Conservation (phyloP, 75 land plant species). For the Picea glauca region DNA sequence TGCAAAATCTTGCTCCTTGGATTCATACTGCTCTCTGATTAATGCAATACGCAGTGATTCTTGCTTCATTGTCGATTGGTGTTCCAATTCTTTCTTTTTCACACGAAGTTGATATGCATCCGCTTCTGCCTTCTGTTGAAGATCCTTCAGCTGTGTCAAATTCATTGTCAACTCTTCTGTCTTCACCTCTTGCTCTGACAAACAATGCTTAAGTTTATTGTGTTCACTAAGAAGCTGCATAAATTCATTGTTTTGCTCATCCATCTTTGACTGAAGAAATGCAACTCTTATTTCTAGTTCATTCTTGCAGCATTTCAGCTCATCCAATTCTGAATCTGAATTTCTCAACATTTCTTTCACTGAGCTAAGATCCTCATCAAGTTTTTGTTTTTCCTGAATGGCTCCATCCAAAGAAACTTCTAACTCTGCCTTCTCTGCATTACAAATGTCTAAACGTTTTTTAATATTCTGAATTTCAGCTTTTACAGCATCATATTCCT, state of each 20-base stretch:
- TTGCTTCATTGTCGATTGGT: background rate
- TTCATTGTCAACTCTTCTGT: constrained; percentile 59
- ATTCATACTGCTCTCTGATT: constrained; percentile 59
- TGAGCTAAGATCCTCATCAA: constrained; percentile 20
- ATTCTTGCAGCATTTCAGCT: constrained; percentile 17
- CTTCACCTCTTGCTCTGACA: constrained; percentile 26
- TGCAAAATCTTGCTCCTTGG: constrained; percentile 14
- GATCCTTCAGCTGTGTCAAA: constrained; percentile 51
- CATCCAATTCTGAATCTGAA: constrained; percentile 18
- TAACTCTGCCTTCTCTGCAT: constrained; percentile 34
- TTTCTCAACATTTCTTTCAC: constrained; percentile 17
- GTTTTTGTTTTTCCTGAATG: constrained; percentile 5
- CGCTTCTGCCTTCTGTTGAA: constrained; percentile 58
- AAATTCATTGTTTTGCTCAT: constrained; percentile 8
- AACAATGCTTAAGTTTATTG: constrained; percentile 11
- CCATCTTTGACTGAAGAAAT: constrained; percentile 23
- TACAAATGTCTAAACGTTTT: background rate
- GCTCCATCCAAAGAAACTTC: constrained; percentile 38
- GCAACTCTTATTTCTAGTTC: constrained; percentile 22
- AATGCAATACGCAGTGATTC: constrained; percentile 11
- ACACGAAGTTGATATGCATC: constrained; percentile 22
- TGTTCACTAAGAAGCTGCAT: constrained; percentile 8
- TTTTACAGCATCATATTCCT: constrained; percentile 24
- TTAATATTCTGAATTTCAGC: constrained; percentile 22
- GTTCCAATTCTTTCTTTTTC: constrained; percentile 17